phyloP scores from a whole-genome alignment of 345 rosid species.

The Salix suchowensis region DNA sequence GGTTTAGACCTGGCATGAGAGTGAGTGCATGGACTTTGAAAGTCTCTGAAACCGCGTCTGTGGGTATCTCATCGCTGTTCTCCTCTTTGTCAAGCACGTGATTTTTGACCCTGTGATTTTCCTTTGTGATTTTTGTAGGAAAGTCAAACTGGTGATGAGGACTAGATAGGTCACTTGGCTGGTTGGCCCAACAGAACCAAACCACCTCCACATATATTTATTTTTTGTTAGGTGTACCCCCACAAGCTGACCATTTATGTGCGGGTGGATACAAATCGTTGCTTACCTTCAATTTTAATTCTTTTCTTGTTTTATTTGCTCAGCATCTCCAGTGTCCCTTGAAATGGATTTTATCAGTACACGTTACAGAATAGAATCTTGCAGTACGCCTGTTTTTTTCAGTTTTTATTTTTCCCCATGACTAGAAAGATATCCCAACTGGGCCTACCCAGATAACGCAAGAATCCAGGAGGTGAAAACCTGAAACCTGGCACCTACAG shows the following conservation, averaged over 20 bases:
- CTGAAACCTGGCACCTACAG: too few species aligned
- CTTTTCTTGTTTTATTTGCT: neutral
- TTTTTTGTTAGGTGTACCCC: neutral
- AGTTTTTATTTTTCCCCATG: too few species aligned
- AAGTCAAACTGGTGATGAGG: slow-evolving; percentile 29
- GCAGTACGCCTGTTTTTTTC: too few species aligned
- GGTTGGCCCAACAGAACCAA: neutral
- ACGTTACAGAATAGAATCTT: too few species aligned
- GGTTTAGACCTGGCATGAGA: neutral
- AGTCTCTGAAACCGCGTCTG: slow-evolving; percentile 42
- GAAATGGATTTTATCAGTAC: neutral
- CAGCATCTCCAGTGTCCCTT: neutral
- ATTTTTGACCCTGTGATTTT: slow-evolving; percentile 8
- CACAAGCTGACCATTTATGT: neutral
- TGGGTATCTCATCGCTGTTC: neutral
- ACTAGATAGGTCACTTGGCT: neutral
- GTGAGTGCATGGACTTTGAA: slow-evolving; percentile 29
- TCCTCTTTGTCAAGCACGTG: neutral
- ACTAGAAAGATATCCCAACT: too few species aligned
- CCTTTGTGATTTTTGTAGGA: neutral
- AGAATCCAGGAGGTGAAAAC: too few species aligned
- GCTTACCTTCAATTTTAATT: neutral
- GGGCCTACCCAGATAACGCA: too few species aligned
- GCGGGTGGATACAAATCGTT: neutral
- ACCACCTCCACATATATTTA: neutral